phyloP scores from a whole-genome alignment of 805 yeast species.

The Yarrowia sp. region DNA sequence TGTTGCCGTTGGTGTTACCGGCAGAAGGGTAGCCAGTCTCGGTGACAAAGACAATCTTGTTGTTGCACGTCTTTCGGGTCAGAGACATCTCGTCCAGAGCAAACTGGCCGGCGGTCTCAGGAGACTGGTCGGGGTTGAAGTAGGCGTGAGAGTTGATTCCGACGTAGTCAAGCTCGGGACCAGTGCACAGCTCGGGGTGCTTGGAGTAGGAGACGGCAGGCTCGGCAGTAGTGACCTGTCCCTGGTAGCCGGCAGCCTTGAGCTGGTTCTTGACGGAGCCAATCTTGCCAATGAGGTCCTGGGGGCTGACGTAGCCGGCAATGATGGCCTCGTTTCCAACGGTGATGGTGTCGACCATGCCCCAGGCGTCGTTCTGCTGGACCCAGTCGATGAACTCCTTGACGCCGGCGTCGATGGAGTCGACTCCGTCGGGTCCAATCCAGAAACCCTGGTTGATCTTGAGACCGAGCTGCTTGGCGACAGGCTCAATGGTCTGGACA shows the following conservation, averaged over 20 bases:
- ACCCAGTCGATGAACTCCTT: constrained; percentile 51
- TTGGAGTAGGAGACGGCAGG: constrained; percentile 73
- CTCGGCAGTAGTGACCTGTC: constrained; percentile 79
- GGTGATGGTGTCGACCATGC: constrained; percentile 69
- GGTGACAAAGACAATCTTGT: constrained; percentile 56
- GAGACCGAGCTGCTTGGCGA: constrained; percentile 57
- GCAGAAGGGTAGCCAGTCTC: constrained; percentile 89
- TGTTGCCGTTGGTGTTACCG: constrained; percentile 69
- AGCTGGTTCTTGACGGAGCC: constrained; percentile 58
- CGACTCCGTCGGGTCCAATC: constrained; percentile 63
- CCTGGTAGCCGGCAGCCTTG: constrained; percentile 68
- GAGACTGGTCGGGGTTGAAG: constrained; percentile 62
- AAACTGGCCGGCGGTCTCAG: constrained; percentile 69
- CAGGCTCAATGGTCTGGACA: constrained; percentile 61
- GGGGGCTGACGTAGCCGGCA: constrained; percentile 57
- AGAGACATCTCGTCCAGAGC: constrained; percentile 59
- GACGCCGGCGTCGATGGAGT: constrained; percentile 64
- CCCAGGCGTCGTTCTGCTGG: constrained; percentile 58
- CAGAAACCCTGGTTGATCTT: constrained; percentile 85
- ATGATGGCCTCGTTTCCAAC: constrained; percentile 87
- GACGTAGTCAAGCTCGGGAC: constrained; percentile 70
- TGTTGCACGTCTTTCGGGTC: constrained; percentile 56
- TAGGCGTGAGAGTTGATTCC: constrained; percentile 85
- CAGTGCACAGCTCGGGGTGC: constrained; percentile 62
- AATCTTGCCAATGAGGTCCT: constrained; percentile 65